phyloP scores from a whole-genome alignment of 1,284 basidiomycete species.

The Tilletia setariae region DNA sequence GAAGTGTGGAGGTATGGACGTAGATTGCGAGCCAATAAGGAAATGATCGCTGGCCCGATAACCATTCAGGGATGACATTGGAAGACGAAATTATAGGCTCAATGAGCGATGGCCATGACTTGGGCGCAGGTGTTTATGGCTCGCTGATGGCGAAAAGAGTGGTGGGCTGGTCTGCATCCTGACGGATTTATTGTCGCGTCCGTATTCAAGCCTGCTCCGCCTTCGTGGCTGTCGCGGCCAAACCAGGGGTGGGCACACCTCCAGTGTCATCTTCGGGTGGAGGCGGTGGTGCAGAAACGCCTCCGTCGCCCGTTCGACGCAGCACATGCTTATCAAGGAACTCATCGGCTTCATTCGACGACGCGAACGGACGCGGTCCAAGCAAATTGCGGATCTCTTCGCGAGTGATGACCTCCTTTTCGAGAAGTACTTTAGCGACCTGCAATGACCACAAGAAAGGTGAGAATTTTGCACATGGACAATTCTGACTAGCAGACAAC shows the following conservation, averaged over 20 bases:
- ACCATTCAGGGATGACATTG: no score
- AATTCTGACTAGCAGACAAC: no score
- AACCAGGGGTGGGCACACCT: constrained; percentile 27
- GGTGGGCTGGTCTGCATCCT: no score
- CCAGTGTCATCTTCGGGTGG: constrained; percentile 36
- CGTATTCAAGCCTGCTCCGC: not conserved
- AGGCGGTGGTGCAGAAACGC: constrained; percentile 46
- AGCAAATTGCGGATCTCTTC: constrained; percentile 84
- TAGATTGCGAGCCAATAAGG: no score
- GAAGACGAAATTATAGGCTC: no score
- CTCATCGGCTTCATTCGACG: constrained; percentile 61
- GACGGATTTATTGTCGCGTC: no score
- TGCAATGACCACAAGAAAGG: not conserved
- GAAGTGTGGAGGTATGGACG: no score
- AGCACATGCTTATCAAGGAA: constrained; percentile 51
- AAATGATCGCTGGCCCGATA: no score
- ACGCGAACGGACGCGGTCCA: constrained; percentile 77
- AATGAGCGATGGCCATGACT: no score
- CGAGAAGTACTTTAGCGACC: constrained; percentile 72
- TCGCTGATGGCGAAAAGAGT: no score
- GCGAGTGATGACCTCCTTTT: constrained; percentile 91
- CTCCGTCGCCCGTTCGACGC: constrained; percentile 40
- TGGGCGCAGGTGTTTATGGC: no score
- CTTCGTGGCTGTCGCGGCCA: constrained; percentile 27
- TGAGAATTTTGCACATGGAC: not conserved